Percentiles rank a stretch among this genome's conserved stretches.
phyloP scores from a whole-genome alignment of 1,139 yeast species.

The Meyerozyma carpophila region DNA sequence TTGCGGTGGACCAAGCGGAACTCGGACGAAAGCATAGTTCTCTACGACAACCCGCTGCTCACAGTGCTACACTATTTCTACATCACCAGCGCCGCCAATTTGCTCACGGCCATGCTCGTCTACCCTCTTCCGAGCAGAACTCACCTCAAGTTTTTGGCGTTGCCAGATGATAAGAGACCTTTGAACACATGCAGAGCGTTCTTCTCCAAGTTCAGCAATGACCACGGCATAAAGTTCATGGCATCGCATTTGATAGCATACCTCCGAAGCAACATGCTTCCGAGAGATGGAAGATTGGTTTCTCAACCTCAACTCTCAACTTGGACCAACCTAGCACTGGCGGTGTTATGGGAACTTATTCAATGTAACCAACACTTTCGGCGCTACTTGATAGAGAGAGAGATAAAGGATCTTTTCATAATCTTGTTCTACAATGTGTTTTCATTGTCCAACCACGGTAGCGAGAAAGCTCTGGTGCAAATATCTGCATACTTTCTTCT shows the following conservation, averaged over 20 bases:
- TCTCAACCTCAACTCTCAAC: conserved; percentile 30
- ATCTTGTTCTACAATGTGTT: conserved; percentile 53
- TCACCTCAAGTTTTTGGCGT: conserved; percentile 41
- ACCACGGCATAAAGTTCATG: conserved; percentile 46
- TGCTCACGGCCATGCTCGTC: conserved; percentile 55
- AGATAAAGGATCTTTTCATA: conserved; percentile 51
- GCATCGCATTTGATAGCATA: conserved; percentile 42
- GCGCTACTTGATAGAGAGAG: conserved; percentile 39
- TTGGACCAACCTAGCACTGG: conserved; percentile 51
- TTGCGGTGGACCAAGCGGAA: conserved; percentile 32
- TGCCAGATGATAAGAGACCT: conserved; percentile 23
- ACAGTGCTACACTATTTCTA: conserved; percentile 48
- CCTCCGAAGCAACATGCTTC: conserved; percentile 39
- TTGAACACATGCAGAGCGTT: conserved; percentile 47
- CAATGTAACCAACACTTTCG: conserved; percentile 62
- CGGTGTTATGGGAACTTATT: conserved; percentile 70
- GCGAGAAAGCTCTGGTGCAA: conserved; percentile 47
- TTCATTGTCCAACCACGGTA: conserved; percentile 27
- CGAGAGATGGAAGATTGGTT: conserved; percentile 8
- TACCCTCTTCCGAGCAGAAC: conserved; percentile 55
- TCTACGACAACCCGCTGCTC: conserved; percentile 18
- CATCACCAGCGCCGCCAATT: conserved; percentile 55
- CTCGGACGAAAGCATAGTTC: conserved; percentile 32
- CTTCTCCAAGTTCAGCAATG: conserved; percentile 49
- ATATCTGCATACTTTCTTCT: conserved; percentile 57